Conservation (phyloP, 2,329 filamentous ascomycete species). For the Fusarium sp. region DNA sequence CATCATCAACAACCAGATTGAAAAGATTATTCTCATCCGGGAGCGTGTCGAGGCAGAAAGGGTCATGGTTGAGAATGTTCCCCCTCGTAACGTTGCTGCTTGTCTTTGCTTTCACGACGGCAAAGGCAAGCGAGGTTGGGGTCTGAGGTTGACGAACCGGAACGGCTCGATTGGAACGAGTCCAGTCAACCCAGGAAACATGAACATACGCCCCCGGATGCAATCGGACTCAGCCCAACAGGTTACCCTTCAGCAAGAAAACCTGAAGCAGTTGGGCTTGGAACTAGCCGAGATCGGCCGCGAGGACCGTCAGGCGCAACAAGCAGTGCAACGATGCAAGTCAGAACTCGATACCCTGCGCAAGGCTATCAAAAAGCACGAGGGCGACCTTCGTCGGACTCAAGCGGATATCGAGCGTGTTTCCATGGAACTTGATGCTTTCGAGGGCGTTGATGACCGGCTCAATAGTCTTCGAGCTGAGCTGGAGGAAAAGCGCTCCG, state of each 20-base stretch:
- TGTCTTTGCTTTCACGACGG: constrained; percentile 80
- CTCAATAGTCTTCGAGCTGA: constrained; percentile 72
- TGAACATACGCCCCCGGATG: constrained; percentile 77
- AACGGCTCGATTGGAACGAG: constrained; percentile 60
- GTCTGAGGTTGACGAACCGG: constrained; percentile 69
- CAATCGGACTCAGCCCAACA: constrained; percentile 81
- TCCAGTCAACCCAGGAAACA: constrained; percentile 62
- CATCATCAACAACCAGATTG: constrained; percentile 86
- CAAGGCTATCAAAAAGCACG: constrained; percentile 58
- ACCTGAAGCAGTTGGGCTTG: constrained; percentile 67
- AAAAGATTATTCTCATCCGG: constrained; percentile 86
- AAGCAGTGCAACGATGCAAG: constrained; percentile 65
- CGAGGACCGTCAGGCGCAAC: constrained; percentile 63
- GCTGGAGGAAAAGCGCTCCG: constrained; percentile 69
- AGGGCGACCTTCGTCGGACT: constrained; percentile 70
- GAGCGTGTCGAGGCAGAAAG: constrained; percentile 76
- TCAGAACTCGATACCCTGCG: constrained; percentile 63
- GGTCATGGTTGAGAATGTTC: constrained; percentile 75
- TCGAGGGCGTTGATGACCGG: constrained; percentile 78
- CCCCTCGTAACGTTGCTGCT: constrained; percentile 79
- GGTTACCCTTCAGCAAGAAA: constrained; percentile 68
- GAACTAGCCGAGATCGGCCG: constrained; percentile 69
- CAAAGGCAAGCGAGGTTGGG: constrained; percentile 68
- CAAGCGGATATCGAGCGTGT: constrained; percentile 69
- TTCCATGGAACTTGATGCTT: constrained; percentile 74